A percentile compares a stretch with the other conserved stretches of the same genome.
These are phyloP conservation scores for Solanum arcanum DNA, from an alignment of 257 asterid species.

Conservation along the genomic window DNA sequence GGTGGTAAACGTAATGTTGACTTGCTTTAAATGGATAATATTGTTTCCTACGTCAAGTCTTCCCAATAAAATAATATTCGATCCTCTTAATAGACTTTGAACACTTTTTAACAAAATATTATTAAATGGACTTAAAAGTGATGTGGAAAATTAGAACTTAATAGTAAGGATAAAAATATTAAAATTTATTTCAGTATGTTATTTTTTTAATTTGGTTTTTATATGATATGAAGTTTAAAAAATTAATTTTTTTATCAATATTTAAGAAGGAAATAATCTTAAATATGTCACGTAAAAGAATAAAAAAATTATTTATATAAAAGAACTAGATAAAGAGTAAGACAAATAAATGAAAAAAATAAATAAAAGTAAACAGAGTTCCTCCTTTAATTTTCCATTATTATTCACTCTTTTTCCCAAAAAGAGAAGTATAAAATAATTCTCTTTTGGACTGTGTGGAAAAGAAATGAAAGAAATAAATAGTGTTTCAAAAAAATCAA, in stretches of 20 bases:
- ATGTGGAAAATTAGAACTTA: not conserved
- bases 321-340: too few relatives aligned
- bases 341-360: too few relatives aligned
- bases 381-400: not conserved
- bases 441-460: not conserved
- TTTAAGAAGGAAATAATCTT: too few relatives aligned
- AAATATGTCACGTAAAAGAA: not conserved
- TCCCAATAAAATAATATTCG: not conserved
- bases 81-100: not conserved
- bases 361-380: not conserved
- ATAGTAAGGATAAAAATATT: not conserved
- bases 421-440: not conserved
- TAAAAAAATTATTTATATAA: too few relatives aligned
- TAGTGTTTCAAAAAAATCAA: too few relatives aligned
- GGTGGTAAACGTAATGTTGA: not conserved
- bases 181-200: too few relatives aligned
- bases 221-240: not conserved
- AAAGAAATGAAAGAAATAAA: not conserved
- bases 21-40: not conserved
- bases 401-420: not conserved
- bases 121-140: not conserved
- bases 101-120: too few relatives aligned
- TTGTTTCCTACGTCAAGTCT: not conserved
- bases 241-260: too few relatives aligned
- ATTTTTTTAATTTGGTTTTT: too few relatives aligned